Evolutionary conservation across 2,329 filamentous ascomycete genomes (phyloP), one percentile per base, ranked within the genome.

Genomic region (Ophiostoma quercus): DNA sequence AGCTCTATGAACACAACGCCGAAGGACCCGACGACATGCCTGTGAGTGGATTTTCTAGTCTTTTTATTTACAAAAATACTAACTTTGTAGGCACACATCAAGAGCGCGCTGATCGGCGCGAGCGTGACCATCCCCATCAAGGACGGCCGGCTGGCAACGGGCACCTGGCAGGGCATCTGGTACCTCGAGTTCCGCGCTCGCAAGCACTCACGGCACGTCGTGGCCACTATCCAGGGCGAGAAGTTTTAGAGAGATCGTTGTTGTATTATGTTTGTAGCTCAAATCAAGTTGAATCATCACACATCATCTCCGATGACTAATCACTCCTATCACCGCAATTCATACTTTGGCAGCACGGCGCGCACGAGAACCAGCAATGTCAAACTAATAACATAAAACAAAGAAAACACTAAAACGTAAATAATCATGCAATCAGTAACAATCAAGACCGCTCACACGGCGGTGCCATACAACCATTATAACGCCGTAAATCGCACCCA

Each of bases 21-120:
- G 95, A 97, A 83, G 95, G 95, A 0, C 80, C 82, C 68, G 95
- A 99, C 81, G 95, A 98, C 80, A 97, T 98, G 92, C 95, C 95
- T 51, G 90, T 92, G 14, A n/a, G 73, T 16, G 9, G 22, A 12
- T 11, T 25, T 25, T 4, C 19, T 25, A 47, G 1, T n/a, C 7
- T n/a, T 16, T 14, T 37, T 3, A 39, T 32, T 19, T 39, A 12
- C 14, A 67, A 14, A 25, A 2, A 62, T 3, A 54, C 43, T 68
- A n/a, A 57, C 43, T 12, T 1, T 37, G 7, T 74, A 92, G 87
- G 94, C 93, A 71, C 95, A 99, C 79, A 90, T 99, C 79, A 99
- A 99, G 81, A 92, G 90, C 71, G 91, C 92, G 0, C 82, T 99
- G 67, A 85, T 98, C 39, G 95, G 95, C 16, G 92, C 94, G 3